Conservation (phyloP, 176 grass and related monocot genomes). For the Ensete glaucum region DNA sequence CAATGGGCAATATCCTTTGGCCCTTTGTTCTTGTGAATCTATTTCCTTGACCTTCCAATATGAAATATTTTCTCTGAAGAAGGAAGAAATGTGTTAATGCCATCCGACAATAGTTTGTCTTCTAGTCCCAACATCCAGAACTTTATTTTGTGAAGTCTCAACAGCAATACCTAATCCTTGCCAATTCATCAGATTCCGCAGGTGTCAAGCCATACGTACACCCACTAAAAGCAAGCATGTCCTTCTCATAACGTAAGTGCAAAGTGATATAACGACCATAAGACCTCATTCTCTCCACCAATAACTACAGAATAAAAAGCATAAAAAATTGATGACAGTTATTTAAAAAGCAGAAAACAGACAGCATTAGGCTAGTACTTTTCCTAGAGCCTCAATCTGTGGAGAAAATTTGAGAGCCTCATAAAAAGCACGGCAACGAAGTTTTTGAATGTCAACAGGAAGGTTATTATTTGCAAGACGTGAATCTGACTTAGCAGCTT, state of each 20-base stretch:
- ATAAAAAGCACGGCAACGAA: conserved; percentile 84
- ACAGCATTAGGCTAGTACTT: conserved; percentile 25
- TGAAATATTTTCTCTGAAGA: conserved; percentile 72
- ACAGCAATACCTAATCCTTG: conserved; percentile 55
- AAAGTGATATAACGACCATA: conserved; percentile 87
- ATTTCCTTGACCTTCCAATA: conserved; percentile 98
- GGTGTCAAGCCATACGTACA: conserved; percentile 86
- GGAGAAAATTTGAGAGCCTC: conserved; percentile 77
- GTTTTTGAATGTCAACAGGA: conserved; percentile 87
- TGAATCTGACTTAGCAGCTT: conserved; percentile 97
- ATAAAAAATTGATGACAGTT: background rate
- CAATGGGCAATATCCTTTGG: conserved; percentile 71
- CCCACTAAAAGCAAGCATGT: conserved; percentile 99
- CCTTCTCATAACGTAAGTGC: conserved; percentile 97
- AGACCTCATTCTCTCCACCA: conserved; percentile 91
- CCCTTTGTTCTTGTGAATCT: conserved; percentile 63
- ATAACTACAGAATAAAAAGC: conserved; percentile 42
- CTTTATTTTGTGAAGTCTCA: background rate
- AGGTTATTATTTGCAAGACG: conserved; percentile 94
- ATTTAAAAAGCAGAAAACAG: background rate
- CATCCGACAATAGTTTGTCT: background rate
- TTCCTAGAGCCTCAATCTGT: conserved; percentile 75
- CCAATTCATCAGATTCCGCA: conserved; percentile 75
- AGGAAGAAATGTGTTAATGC: background rate
- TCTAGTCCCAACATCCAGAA: background rate